phyloP scores from a whole-genome alignment of 2,329 filamentous ascomycete genomes.

The Sarocladium kiliense region DNA sequence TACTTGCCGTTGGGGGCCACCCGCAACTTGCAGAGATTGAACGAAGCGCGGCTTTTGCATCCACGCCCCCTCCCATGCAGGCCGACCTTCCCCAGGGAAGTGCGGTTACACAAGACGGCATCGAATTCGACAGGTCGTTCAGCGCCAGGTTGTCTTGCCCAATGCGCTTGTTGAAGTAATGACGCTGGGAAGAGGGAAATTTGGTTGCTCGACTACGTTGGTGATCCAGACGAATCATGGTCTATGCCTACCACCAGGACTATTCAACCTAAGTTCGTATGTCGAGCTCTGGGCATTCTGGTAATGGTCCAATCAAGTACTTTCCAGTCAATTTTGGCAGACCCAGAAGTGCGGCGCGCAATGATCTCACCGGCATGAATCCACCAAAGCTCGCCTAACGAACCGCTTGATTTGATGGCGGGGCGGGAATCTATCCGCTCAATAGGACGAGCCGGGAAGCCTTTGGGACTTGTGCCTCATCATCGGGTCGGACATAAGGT shows the following conservation, averaged over 20 bases:
- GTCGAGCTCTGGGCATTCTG: too few species aligned
- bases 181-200: background rate
- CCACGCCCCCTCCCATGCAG: background rate
- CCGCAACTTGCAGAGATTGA: too few species aligned
- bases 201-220: too few species aligned
- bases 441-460: background rate
- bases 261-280: too few species aligned
- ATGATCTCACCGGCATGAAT: too few species aligned
- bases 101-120: slow-evolving; percentile 3
- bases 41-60: too few species aligned
- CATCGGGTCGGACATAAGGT: background rate
- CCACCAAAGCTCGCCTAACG: background rate
- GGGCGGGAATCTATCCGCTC: background rate
- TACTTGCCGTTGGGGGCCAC: background rate
- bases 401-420: background rate
- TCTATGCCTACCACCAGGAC: background rate
- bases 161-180: background rate
- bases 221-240: background rate
- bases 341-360: too few species aligned
- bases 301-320: too few species aligned
- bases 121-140: background rate
- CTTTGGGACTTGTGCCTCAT: background rate
- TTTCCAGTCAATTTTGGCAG: too few species aligned
- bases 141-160: background rate
- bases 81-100: background rate